These are phyloP conservation scores for Cystobasidiaceae sp. DNA, from an alignment of 1,284 basidiomycete genomes.

Conservation along the genomic window DNA sequence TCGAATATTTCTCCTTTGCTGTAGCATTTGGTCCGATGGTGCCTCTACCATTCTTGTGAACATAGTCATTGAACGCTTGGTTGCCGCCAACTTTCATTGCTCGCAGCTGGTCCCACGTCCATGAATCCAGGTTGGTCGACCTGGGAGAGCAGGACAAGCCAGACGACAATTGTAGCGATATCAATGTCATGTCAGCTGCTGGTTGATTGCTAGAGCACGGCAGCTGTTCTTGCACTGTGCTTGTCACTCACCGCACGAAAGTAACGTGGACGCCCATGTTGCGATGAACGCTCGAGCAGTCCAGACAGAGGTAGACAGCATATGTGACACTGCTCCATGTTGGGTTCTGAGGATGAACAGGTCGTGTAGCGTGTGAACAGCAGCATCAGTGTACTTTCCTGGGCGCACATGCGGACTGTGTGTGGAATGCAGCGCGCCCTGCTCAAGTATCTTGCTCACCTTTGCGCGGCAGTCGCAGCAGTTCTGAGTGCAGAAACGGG, in stretches of 20 bases:
- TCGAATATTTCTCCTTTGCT: slow-evolving; percentile 67
- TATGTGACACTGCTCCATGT: slow-evolving; percentile 97
- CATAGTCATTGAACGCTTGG: slow-evolving; percentile 80
- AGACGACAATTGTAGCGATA: not conserved
- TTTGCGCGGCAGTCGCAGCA: slow-evolving; percentile 97
- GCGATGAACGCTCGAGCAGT: slow-evolving; percentile 90
- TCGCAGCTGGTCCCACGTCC: slow-evolving; percentile 85
- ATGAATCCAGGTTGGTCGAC: slow-evolving; percentile 93
- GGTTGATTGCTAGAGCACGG: not conserved
- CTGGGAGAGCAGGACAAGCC: slow-evolving; percentile 49
- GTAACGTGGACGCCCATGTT: slow-evolving; percentile 98
- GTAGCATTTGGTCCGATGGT: slow-evolving; percentile 43
- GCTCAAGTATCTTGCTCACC: slow-evolving; percentile 28
- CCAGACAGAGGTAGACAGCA: slow-evolving; percentile 95
- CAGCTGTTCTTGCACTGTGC: not conserved
- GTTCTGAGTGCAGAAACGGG: slow-evolving; percentile 54
- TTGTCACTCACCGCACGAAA: slow-evolving; percentile 74
- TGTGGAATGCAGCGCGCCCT: no score
- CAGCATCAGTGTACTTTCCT: no score
- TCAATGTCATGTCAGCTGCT: not conserved
- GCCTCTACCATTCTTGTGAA: slow-evolving; percentile 75
- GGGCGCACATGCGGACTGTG: no score
- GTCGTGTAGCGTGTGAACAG: no score
- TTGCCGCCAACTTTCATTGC: slow-evolving; percentile 98
- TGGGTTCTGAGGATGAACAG: slow-evolving; percentile 61